Conservation (phyloP, 1,139 yeast species). For the Zhuliangozyma parablackwelliae region DNA sequence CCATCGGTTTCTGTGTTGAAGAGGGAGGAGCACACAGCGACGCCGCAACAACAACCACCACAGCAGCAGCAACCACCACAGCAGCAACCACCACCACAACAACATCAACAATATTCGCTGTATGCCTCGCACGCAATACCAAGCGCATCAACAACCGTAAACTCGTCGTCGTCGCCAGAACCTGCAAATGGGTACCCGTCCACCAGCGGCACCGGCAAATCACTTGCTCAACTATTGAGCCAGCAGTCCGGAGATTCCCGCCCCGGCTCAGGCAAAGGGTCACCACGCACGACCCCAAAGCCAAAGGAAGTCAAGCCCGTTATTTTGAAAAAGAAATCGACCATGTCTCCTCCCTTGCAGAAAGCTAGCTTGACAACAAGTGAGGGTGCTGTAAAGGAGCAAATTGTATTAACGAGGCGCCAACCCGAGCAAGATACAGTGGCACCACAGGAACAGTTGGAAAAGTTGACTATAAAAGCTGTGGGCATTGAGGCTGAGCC, state of each 20-base stretch:
- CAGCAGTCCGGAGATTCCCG: slow-evolving; percentile 15
- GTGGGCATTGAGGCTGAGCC: no score
- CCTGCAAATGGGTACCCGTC: slow-evolving; percentile 5
- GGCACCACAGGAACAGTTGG: no score
- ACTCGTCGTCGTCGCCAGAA: neutral
- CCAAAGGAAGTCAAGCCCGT: slow-evolving; percentile 29
- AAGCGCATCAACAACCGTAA: neutral
- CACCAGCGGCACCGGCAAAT: slow-evolving; percentile 21
- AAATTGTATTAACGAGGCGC: no score
- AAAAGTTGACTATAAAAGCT: no score
- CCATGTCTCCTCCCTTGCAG: slow-evolving; percentile 13
- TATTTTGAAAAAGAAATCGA: slow-evolving; percentile 35
- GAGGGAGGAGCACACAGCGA: slow-evolving; percentile 11
- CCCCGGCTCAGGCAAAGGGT: slow-evolving; percentile 11
- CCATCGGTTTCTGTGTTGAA: slow-evolving; percentile 18
- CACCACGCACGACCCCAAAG: slow-evolving; percentile 22
- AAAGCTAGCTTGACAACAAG: slow-evolving; percentile 6
- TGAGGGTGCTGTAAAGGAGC: neutral
- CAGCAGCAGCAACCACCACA: slow-evolving; percentile 1
- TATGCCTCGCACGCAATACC: slow-evolving; percentile 1
- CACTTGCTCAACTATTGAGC: slow-evolving; percentile 39
- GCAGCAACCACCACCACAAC: slow-evolving; percentile 1
- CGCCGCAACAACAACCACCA: no score
- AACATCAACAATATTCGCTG: no score
- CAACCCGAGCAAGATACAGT: no score